A percentile compares a stretch with the other conserved stretches of the same genome.
phyloP scores from a whole-genome alignment of 345 rosid species.

The Citrus mangshanensis region DNA sequence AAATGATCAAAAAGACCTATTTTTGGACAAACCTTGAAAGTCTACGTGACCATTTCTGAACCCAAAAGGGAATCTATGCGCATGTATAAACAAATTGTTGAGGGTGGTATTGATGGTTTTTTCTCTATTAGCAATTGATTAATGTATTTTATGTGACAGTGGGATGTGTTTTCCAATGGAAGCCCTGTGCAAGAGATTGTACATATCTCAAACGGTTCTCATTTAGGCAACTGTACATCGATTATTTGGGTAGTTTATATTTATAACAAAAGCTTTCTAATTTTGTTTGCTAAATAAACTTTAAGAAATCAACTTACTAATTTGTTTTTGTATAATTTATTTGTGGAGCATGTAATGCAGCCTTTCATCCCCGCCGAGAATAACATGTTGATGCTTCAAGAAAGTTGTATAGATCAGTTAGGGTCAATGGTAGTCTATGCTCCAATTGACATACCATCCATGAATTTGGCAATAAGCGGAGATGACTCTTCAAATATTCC shows the following conservation, averaged over 20 bases:
- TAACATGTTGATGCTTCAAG: slow-evolving; percentile 58
- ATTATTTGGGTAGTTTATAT: slow-evolving; percentile 39
- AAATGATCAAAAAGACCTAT: too few species aligned
- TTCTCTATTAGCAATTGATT: too few species aligned
- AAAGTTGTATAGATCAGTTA: slow-evolving; percentile 42
- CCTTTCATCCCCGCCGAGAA: slow-evolving; percentile 21
- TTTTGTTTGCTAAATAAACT: too few species aligned
- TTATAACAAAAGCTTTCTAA: too few species aligned
- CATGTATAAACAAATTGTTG: too few species aligned
- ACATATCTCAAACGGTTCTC: slow-evolving; percentile 36
- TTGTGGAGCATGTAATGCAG: slow-evolving; percentile 12
- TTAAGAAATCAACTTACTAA: not conserved
- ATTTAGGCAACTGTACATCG: slow-evolving; percentile 46
- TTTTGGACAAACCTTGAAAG: too few species aligned
- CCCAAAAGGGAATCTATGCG: too few species aligned
- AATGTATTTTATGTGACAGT: slow-evolving; percentile 32
- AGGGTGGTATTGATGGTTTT: too few species aligned
- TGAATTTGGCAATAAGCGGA: slow-evolving; percentile 34
- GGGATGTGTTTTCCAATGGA: slow-evolving; percentile 62
- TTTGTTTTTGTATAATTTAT: not conserved
- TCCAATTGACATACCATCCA: slow-evolving; percentile 39
- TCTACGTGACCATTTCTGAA: too few species aligned
- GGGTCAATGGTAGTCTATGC: slow-evolving; percentile 60
- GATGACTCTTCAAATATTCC: slow-evolving; percentile 32
- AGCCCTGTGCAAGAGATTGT: slow-evolving; percentile 42